Base-by-base conservation (phyloP, 225 moss, liverwort and hornwort species). In the Polytrichum commune region DNA sequence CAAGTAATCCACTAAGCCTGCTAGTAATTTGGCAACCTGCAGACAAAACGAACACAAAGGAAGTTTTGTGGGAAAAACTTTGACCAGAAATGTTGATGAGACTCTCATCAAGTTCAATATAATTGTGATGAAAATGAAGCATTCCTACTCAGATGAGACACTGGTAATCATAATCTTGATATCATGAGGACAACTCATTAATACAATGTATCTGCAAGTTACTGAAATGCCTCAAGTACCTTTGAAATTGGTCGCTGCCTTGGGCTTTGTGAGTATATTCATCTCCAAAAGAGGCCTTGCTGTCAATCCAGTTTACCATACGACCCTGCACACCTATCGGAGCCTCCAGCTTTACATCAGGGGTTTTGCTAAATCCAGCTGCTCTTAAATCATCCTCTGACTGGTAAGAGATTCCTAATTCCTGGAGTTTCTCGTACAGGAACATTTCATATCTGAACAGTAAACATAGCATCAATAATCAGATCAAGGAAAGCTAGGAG, bases 231-330 rank as follows among this genome's bases (percentile, higher is more conserved):
- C 46, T 46, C 30, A 53, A 18, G 55, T 67, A 90, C 89, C 89
- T 90, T 70, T 84, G 89, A 69, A 90, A 90, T 46, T 90, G 89
- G 71, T 84, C 84, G 33, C 76, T 82, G 72, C 81, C 87, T 76
- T 90, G 89, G 7, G 75, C 58, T 80, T 82, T 90, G 56, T 87
- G 87, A 61, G 72, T 86, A 60, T 75, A 67, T 63, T 87, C 89
- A 72, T 90, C 87, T 69, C 89, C 89, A 73, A 90, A 90, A 8
- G 86, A 90, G 19, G 87, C 89, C 72, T 90, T 90, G 78, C 89
- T 90, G 55, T 90, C 89, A 63, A 90, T 90, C 89, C 89, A 87
- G 73, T 82, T 87, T n/a, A 90, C 89, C 77, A 84, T 84, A 73
- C 84, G 84, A 30, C 89, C 86, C 60, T 75, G 46, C 67, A 90